Evolutionary conservation across 129 eudicot species (phyloP), one percentile per base, ranked within the genome.

Genomic region (Tagetes patula): DNA sequence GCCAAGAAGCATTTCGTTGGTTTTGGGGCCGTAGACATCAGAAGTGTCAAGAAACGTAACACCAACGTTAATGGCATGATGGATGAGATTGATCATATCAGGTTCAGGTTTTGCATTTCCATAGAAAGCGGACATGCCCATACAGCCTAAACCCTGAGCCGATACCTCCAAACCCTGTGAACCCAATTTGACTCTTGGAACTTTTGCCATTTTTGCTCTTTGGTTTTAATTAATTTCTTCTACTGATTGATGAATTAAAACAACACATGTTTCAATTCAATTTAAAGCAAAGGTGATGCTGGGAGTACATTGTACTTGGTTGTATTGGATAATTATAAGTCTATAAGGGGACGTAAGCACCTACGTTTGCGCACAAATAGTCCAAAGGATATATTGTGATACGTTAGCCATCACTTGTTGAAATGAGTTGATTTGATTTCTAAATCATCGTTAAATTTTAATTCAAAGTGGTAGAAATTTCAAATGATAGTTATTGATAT

Each of bases 1-100:
- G 81, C 80, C 83, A 13, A 85, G 65, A 14, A 85, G 86, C 36
- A 78, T 59, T 63, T 85, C 89, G 65, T 79, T 85, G 82, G 86
- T 82, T 55, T 74, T 60, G 63, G 89, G 89, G 4, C 89, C 89
- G 56, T 85, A 85, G 56, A 75, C 3, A 34, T 85, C 84, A 63
- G 89, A 85, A 80, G 89, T 82, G 48, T 85, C 89, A 8, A 85
- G 82, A 20, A 78, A 64, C 50, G 84, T 85, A 71, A 85, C 72
- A 56, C 89, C 89, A 69, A 82, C 50, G 76, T 79, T 50, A 50
- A 85, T 46, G 63, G 89, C 89, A 48, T 82, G 80, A 59, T 78
- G 89, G 65, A 85, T 82, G 79, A 85, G 80, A 0, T 69, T 66
- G 75, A 77, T 77, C 85, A 80, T 84, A 14, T 84, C 88, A 0